Base-by-base conservation (phyloP, 345 rosid species). In the Citrus sp. region DNA sequence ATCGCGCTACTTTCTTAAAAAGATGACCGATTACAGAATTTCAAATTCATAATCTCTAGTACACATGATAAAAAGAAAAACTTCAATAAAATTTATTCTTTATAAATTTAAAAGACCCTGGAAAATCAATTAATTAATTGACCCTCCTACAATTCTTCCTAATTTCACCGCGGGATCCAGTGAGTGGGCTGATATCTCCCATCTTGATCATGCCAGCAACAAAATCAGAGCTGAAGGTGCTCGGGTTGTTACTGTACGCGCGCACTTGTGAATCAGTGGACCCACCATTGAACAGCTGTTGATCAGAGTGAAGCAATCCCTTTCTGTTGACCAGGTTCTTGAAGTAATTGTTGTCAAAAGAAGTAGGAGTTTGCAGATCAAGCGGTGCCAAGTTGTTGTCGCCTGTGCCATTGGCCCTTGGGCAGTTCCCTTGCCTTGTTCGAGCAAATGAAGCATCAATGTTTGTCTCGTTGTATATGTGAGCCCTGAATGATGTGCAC, bases 281-380 rank as follows among this genome's bases (percentile, higher is more conserved):
- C 5, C 97, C 98, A 0, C 98, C 96, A 32, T 85, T 91, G 81
- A 90, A 92, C 25, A 93, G 84, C 67, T 63, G 82, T 60, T 95
- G 98, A 66, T 95, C 94, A 0, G 99, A 90, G 77, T 89, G 92
- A 14, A 95, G 94, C 14, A 93, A 87, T 10, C 98, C 98, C 82
- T 62, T 91, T n/a, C 76, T 81, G 61, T 54, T 62, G 69, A 93
- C 18, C 7, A 95, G 88, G 80, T 93, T 90, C 84, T 87, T 86
- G 92, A 77, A 91, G 78, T 93, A 95, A 64, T 82, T 76, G 89
- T 90, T 93, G 79, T 95, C 97, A 60, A 95, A 92, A 2, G 51
- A 16, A 27, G 82, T 86, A 0, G 96, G 88, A 0, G 97, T 85
- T 16, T 79, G 86, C 34, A 81, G 67, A 70, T 95, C 97, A 1